A percentile compares a stretch with the other conserved stretches of the same genome.
phyloP scores from a whole-genome alignment of 2,329 filamentous ascomycete genomes.

The Arthrobotrys musiformis region DNA sequence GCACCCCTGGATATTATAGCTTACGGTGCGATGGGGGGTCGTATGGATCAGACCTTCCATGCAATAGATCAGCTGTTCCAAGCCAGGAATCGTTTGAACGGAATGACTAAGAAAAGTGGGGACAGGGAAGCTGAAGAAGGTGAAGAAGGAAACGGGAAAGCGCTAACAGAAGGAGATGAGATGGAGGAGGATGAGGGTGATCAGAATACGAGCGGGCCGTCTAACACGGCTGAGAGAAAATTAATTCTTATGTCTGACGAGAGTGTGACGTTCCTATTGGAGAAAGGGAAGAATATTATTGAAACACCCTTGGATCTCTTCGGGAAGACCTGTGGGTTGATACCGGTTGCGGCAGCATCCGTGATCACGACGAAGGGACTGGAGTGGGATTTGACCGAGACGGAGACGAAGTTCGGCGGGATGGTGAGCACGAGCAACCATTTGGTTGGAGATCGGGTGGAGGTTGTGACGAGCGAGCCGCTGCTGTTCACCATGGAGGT shows the following conservation, averaged over 20 bases:
- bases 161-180: too few species aligned
- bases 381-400: slow-evolving; percentile 88
- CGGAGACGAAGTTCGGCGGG: slow-evolving; percentile 80
- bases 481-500: slow-evolving; percentile 81
- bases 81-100: slow-evolving; percentile 62
- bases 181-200: background rate
- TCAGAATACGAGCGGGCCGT: background rate
- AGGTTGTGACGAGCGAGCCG: slow-evolving; percentile 72
- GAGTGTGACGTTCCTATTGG: slow-evolving; percentile 84
- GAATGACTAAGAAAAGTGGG: slow-evolving; percentile 1
- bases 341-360: slow-evolving; percentile 82
- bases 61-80: slow-evolving; percentile 84
- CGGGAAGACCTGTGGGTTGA: slow-evolving; percentile 81
- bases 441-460: slow-evolving; percentile 71
- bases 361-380: slow-evolving; percentile 82
- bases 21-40: slow-evolving; percentile 84
- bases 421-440: slow-evolving; percentile 84
- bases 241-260: slow-evolving; percentile 84
- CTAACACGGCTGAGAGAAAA: slow-evolving; percentile 63
- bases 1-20: slow-evolving; percentile 75
- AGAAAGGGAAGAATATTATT: slow-evolving; percentile 74
- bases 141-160: too few species aligned
- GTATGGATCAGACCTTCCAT: slow-evolving; percentile 91
- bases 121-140: too few species aligned
- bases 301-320: slow-evolving; percentile 72